These are phyloP conservation scores for Aquanectria penicillioides DNA, from an alignment of 2,329 filamentous ascomycete species.

Conservation along the genomic window DNA sequence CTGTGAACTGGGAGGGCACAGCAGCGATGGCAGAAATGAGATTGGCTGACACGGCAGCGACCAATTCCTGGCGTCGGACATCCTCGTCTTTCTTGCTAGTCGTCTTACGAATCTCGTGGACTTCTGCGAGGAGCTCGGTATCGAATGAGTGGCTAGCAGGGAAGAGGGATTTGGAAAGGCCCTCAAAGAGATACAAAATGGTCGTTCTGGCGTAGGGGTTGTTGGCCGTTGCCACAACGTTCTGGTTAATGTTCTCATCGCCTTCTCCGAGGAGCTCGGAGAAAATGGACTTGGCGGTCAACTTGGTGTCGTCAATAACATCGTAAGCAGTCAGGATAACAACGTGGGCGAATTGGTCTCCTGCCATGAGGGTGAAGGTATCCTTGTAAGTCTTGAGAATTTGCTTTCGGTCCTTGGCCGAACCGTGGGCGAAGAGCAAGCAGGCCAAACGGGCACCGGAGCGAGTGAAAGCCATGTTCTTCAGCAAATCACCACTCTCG, in stretches of 20 bases:
- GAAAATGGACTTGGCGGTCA: constrained; percentile 87
- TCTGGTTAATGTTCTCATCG: constrained; percentile 68
- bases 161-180: constrained; percentile 69
- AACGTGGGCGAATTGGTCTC: constrained; percentile 80
- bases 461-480: constrained; percentile 96
- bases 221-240: constrained; percentile 71
- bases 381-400: constrained; percentile 92
- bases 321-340: constrained; percentile 89
- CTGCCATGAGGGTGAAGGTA: constrained; percentile 85
- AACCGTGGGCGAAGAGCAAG: constrained; percentile 83
- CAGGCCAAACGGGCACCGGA: constrained; percentile 86
- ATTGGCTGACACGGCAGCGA: constrained; percentile 77
- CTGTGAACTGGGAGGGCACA: constrained; percentile 73
- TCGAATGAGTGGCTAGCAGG: constrained; percentile 71
- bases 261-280: constrained; percentile 84
- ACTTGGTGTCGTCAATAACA: constrained; percentile 92
- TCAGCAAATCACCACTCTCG: constrained; percentile 87
- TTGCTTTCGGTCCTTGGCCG: constrained; percentile 91
- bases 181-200: constrained; percentile 84
- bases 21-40: constrained; percentile 79
- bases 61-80: constrained; percentile 78
- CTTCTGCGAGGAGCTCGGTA: constrained; percentile 76
- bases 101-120: constrained; percentile 80
- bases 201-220: constrained; percentile 73
- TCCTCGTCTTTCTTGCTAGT: constrained; percentile 95